phyloP scores from a whole-genome alignment of 805 yeast species.

The Tetrapisispora taiwanensis region DNA sequence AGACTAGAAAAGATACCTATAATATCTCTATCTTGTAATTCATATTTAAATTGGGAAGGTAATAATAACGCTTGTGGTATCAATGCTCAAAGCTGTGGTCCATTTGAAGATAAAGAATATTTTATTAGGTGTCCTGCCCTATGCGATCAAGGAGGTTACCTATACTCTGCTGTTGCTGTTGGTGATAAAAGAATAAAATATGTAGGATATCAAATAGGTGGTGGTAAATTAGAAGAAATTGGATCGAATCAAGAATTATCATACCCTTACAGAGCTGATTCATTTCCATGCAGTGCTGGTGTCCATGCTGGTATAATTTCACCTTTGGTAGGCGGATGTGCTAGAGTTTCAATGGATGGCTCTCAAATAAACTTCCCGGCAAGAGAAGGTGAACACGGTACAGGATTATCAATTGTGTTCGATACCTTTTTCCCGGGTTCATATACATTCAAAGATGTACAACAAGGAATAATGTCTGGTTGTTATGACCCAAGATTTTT shows the following conservation, averaged over 20 bases:
- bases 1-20: slow-evolving; percentile 23
- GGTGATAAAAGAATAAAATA: slow-evolving; percentile 63
- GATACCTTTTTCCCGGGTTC: slow-evolving; percentile 69
- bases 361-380: slow-evolving; percentile 40
- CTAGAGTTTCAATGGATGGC: slow-evolving; percentile 48
- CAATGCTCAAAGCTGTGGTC: slow-evolving; percentile 50
- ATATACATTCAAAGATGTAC: slow-evolving; percentile 44
- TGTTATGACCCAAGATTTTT: slow-evolving; percentile 62
- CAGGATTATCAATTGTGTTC: slow-evolving; percentile 43
- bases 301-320: slow-evolving; percentile 76
- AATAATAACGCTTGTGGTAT: slow-evolving; percentile 69
- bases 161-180: slow-evolving; percentile 63
- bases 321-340: slow-evolving; percentile 71
- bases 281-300: slow-evolving; percentile 84
- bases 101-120: slow-evolving; percentile 36
- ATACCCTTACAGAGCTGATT: slow-evolving; percentile 74
- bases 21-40: slow-evolving; percentile 31
- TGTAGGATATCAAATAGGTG: slow-evolving; percentile 66
- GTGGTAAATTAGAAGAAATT: slow-evolving; percentile 36
- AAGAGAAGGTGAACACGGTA: slow-evolving; percentile 41
- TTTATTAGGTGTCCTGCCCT: slow-evolving; percentile 77
- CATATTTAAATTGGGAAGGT: slow-evolving; percentile 55
- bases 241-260: slow-evolving; percentile 29
- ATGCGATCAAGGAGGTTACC: slow-evolving; percentile 69
- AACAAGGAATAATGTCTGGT: slow-evolving; percentile 32